A percentile compares a stretch with the other conserved stretches of the same genome.
phyloP scores from a whole-genome alignment of 2,329 filamentous ascomycete species.

The Colletotrichum tabaci region DNA sequence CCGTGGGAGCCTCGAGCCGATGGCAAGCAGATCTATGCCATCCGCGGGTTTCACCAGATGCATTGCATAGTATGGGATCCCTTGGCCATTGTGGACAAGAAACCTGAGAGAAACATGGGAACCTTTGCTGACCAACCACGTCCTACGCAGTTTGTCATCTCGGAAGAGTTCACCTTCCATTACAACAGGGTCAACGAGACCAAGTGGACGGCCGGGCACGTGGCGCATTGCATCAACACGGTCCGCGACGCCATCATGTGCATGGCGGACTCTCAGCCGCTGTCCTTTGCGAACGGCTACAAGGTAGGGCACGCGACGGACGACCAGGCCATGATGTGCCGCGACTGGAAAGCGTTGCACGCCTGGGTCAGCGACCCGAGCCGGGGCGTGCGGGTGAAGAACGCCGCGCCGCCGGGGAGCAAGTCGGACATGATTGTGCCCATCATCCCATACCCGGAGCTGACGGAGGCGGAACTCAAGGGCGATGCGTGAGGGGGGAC shows the following conservation, averaged over 20 bases:
- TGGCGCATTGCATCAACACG: constrained; percentile 3
- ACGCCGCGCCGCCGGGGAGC: background rate
- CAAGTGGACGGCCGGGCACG: background rate
- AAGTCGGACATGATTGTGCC: background rate
- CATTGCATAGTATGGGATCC: background rate
- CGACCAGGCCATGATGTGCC: constrained; percentile 6
- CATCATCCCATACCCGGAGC: background rate
- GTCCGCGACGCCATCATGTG: constrained; percentile 2
- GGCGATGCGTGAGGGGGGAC: background rate
- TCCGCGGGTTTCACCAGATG: constrained; percentile 2
- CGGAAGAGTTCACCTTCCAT: background rate
- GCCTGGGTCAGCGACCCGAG: background rate
- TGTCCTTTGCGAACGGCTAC: background rate
- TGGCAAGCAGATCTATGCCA: background rate
- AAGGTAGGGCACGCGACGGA: background rate
- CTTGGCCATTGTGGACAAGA: background rate
- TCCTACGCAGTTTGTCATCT: background rate
- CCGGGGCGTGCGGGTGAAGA: background rate
- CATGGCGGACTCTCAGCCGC: constrained; percentile 1
- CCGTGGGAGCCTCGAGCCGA: background rate
- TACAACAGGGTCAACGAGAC: background rate
- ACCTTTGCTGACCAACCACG: background rate
- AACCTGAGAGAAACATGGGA: too few species aligned
- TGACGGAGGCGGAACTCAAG: background rate
- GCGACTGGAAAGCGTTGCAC: background rate